These are phyloP conservation scores for Vitis hybrid DNA, from an alignment of 177 flowering plant species.

Conservation along the genomic window DNA sequence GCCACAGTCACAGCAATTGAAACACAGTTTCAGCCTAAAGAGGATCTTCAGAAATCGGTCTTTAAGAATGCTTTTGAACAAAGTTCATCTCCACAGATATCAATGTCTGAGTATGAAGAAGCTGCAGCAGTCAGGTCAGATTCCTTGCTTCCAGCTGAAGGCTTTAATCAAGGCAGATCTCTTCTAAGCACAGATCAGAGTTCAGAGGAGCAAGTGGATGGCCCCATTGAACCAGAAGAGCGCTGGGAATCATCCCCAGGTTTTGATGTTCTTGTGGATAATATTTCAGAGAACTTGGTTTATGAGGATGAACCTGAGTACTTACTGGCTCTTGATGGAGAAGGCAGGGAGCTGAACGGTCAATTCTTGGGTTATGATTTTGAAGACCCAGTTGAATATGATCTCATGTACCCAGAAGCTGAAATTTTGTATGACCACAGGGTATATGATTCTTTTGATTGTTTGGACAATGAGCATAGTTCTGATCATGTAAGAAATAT, in stretches of 20 bases:
- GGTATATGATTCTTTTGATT: slow-evolving; percentile 21
- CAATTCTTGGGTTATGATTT: slow-evolving; percentile 39
- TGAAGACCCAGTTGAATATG: slow-evolving; percentile 31
- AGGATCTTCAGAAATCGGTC: slow-evolving; percentile 15
- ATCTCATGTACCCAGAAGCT: slow-evolving; percentile 25
- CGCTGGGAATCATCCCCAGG: slow-evolving; percentile 73
- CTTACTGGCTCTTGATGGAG: slow-evolving; percentile 30
- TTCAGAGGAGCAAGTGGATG: slow-evolving; percentile 42
- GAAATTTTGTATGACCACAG: slow-evolving; percentile 24
- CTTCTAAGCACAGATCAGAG: slow-evolving; percentile 27
- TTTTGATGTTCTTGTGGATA: slow-evolving; percentile 74
- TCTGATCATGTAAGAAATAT: slow-evolving; percentile 17
- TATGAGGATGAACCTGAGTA: slow-evolving; percentile 44
- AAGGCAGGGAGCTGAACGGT: slow-evolving; percentile 23
- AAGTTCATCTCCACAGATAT: slow-evolving; percentile 25
- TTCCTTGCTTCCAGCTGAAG: slow-evolving; percentile 27
- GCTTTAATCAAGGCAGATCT: slow-evolving; percentile 19
- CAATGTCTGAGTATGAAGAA: slow-evolving; percentile 30
- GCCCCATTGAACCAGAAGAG: slow-evolving; percentile 46
- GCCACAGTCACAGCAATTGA: slow-evolving; percentile 8
- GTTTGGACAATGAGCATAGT: slow-evolving; percentile 22
- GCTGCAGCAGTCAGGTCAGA: slow-evolving; percentile 21
- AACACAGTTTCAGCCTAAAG: slow-evolving; percentile 17
- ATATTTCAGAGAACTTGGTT: slow-evolving; percentile 36
- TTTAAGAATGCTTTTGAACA: slow-evolving; percentile 13